Evolutionary conservation across 768 basidiomycete genomes (phyloP).

Genomic region (Russula vinacea): DNA sequence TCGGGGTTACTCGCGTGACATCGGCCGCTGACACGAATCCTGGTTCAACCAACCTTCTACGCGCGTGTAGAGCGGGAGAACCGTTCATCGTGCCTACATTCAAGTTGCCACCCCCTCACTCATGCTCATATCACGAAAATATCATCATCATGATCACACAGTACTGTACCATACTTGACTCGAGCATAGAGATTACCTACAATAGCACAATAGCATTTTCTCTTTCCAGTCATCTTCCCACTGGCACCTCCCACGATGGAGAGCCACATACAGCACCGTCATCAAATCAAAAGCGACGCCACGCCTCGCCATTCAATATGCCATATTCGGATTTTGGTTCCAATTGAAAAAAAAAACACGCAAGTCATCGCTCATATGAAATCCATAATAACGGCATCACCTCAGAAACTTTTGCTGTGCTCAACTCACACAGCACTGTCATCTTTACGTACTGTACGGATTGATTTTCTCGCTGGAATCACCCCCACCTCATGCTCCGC

Average conservation of each 20-base stretch:
- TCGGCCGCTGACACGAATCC: too few species aligned
- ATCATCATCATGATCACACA: too few species aligned
- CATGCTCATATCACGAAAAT: too few species aligned
- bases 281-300: not conserved
- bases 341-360: not conserved
- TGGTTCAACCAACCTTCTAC: not conserved
- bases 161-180: too few species aligned
- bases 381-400: not conserved
- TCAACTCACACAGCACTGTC: not conserved
- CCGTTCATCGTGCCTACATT: not conserved
- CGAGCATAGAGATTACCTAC: too few species aligned
- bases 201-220: too few species aligned
- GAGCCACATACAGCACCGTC: too few species aligned
- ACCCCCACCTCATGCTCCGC: not conserved
- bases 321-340: constrained; percentile 2
- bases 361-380: not conserved
- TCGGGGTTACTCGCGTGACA: not conserved
- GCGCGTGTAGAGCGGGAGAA: not conserved
- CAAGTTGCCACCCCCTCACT: too few species aligned
- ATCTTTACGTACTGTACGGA: not conserved
- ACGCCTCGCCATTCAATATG: not conserved
- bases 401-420: not conserved
- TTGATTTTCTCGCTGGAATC: not conserved
- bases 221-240: too few species aligned
- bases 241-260: too few species aligned